phyloP scores from a whole-genome alignment of 2,329 filamentous ascomycete genomes.

The Aspergillus tubingensis region DNA sequence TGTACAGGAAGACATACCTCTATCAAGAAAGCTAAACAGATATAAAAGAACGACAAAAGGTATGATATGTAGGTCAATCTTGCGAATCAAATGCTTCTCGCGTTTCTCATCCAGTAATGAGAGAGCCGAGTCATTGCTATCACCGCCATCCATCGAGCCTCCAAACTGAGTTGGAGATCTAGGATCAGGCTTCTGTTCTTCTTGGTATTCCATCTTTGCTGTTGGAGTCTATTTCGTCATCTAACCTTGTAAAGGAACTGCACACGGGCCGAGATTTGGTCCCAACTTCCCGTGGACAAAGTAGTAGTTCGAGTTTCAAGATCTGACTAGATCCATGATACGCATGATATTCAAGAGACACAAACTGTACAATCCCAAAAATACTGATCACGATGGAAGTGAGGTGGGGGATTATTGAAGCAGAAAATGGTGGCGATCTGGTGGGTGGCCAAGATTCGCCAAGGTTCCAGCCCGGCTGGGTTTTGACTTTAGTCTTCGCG shows the following conservation, averaged over 20 bases:
- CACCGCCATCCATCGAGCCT: constrained; percentile 10
- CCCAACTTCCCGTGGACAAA: not conserved
- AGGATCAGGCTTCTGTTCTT: constrained; percentile 18
- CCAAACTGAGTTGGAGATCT: constrained; percentile 14
- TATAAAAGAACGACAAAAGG: constrained; percentile 55
- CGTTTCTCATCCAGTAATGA: constrained; percentile 31
- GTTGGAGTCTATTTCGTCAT: not conserved
- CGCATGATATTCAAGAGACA: not conserved
- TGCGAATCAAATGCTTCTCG: constrained; percentile 37
- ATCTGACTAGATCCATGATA: not conserved
- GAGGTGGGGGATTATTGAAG: not conserved
- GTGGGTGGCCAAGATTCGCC: constrained; percentile 6
- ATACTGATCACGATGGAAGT: not conserved
- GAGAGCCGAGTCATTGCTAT: constrained; percentile 17
- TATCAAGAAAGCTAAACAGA: constrained; percentile 73
- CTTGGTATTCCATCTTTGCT: not conserved
- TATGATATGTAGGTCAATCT: constrained; percentile 45
- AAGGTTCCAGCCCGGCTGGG: constrained; percentile 2
- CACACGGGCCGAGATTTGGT: not conserved
- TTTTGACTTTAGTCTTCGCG: not conserved
- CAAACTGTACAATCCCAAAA: not conserved
- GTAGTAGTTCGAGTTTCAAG: not conserved
- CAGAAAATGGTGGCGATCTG: not conserved
- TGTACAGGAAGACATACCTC: constrained; percentile 40
- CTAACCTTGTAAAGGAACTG: not conserved